Evolutionary conservation across 306 rosid genomes (phyloP), one percentile per base, ranked within the genome.

Genomic region (Ammopiptanthus mongolicus): DNA sequence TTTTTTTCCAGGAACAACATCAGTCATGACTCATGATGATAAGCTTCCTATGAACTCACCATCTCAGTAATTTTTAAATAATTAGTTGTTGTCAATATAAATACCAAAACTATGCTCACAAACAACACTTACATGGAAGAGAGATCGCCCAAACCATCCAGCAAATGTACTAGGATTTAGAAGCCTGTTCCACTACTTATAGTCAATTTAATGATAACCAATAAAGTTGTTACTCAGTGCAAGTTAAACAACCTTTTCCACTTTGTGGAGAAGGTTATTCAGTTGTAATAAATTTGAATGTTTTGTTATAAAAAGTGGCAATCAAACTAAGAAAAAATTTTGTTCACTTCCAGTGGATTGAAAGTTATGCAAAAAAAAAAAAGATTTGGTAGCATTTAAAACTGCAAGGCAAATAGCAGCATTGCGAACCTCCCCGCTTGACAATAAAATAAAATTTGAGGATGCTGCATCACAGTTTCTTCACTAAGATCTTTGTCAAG

Each of bases 131-230:
- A 92, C 99, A 82, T 92, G 98, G 84, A 87, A 96, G 78, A 96
- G 93, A 68, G 99, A 92, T 84, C 97, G 87, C 39, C 98, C 97
- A 76, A 96, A 90, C 99, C 98, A 96, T 84, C 99, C 99, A 71
- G 97, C 99, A 81, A 96, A 92, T 71, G 99, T 96, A 75, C 97
- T 96, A 55, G 99, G 99, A 79, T 92, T 96, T 66, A 96, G 78
- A 84, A 96, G 91, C 93, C 97, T 96, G 96, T 80, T 77, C 56
- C 76, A 80, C 70, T 34, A 65, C 67, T 39, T 37, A 31, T 18
- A 63, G 76, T 75, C 50, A 82, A 39, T 73, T 62, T 71, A 73
- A 23, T 46, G 63, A 73, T 25, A 1, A 25, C 2, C 28, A 29
- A 56, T 57, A 34, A 75, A 58, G 33, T 51, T 21, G 41, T 19